These are phyloP conservation scores for Cyberlindnera veronae DNA, from an alignment of 805 yeast genomes.

Conservation along the genomic window DNA sequence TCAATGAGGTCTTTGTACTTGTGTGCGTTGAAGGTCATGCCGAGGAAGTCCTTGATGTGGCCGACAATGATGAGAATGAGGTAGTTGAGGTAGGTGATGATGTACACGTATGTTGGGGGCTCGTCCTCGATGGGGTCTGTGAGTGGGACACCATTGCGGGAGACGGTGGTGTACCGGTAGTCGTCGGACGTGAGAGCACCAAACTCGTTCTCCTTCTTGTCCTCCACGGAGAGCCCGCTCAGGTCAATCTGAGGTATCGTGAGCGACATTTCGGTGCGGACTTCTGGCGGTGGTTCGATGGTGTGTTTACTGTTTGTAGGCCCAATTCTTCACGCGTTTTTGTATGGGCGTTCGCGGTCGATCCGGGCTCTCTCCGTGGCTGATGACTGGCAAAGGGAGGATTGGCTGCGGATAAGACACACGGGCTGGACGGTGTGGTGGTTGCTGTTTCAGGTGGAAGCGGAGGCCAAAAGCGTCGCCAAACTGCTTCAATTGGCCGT, in stretches of 20 bases:
- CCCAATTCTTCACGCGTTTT: not conserved
- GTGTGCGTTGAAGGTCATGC: constrained; percentile 65
- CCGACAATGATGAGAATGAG: constrained; percentile 84
- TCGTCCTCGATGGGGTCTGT: constrained; percentile 69
- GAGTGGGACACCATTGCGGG: constrained; percentile 52
- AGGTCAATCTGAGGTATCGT: constrained; percentile 35
- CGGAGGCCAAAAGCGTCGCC: no score
- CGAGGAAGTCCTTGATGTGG: constrained; percentile 85
- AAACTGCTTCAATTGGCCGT: no score
- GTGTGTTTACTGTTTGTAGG: no score
- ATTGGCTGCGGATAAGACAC: no score
- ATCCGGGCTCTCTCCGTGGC: no score
- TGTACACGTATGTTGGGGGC: constrained; percentile 76
- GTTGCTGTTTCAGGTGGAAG: not conserved
- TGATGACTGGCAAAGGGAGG: no score
- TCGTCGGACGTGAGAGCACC: constrained; percentile 67
- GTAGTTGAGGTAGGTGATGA: constrained; percentile 83
- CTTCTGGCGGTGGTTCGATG: no score
- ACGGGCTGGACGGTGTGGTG: not conserved
- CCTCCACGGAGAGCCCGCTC: constrained; percentile 32
- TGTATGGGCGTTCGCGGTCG: no score
- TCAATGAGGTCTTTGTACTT: constrained; percentile 66
- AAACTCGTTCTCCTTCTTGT: constrained; percentile 59
- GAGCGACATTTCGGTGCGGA: constrained; percentile 19
- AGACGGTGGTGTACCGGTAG: constrained; percentile 58